Evolutionary conservation across 2,329 filamentous ascomycete genomes (phyloP), one percentile per base, ranked within the genome.

Genomic region (Graphilbum fragrans): DNA sequence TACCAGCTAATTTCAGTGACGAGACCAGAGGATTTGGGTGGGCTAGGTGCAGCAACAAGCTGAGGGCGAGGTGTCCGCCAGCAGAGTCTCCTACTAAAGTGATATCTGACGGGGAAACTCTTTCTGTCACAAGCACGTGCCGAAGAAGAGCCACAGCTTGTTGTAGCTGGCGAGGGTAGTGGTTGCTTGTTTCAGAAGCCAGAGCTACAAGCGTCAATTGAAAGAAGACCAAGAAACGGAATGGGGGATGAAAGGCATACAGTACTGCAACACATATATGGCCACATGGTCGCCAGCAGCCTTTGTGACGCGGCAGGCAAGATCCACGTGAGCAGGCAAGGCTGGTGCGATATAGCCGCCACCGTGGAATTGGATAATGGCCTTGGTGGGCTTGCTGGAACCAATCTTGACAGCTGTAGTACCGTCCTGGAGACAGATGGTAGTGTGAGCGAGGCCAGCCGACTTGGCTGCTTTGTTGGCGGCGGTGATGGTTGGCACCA

Each of bases 281-380:
- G 37, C 11, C 4, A 39, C 41, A 17, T 29, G 21, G 8, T 33
- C 41, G 8, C 32, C 37, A 2, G 37, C 12, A 2, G 22, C 23
- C 10, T 27, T 35, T 22, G 23, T 2, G 10, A 39, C 37, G 25
- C 41, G 37, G 34, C 37, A 43, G 12, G 41, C 37, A 2, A 43
- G 12, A 11, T 21, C 10, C 4, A 35, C 35, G 34, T 43, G 41
- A 11, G 35, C 33, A n/a, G 32, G 21, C 5, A 39, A 33, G 7
- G 41, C 41, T 2, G 41, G 41, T 5, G 22, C 37, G 37, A 39
- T 39, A 23, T 43, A 43, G 25, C 41, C 41, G 27, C 41, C 41
- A 34, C 41, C 41, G 27, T 43, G 37, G 35, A 43, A 43, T 18
- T 39, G 31, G 22, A 39, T 12, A 18, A 39, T 21, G 19, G 22